phyloP scores from a whole-genome alignment of 2,329 filamentous ascomycete species.

The Colletotrichum orchidophilum region DNA sequence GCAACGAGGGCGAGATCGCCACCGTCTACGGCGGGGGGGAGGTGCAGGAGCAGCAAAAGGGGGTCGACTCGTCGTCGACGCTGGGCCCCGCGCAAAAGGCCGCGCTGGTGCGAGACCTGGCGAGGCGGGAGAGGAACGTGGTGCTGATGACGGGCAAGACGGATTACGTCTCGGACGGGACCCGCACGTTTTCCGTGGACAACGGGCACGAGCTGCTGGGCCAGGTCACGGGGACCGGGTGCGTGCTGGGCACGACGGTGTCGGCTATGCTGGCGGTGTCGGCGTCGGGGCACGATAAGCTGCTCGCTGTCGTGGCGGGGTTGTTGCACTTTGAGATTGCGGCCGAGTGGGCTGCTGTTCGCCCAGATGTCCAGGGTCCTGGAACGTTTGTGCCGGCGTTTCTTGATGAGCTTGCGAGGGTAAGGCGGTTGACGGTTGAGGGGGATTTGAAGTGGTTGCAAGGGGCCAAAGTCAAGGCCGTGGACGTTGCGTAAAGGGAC shows the following conservation, averaged over 20 bases:
- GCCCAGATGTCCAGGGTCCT: slow-evolving; percentile 75
- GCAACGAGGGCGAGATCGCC: slow-evolving; percentile 89
- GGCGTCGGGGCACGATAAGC: slow-evolving; percentile 65
- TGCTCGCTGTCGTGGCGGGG: slow-evolving; percentile 78
- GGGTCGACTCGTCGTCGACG: slow-evolving; percentile 79
- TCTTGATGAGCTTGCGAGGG: slow-evolving; percentile 72
- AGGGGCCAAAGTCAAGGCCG: slow-evolving; percentile 57
- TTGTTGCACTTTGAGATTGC: slow-evolving; percentile 80
- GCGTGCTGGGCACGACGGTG: slow-evolving; percentile 83
- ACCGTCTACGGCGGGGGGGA: slow-evolving; percentile 69
- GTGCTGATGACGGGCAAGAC: slow-evolving; percentile 84
- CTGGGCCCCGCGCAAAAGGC: slow-evolving; percentile 60
- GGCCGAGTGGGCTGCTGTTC: slow-evolving; percentile 74
- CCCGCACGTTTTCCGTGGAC: slow-evolving; percentile 70
- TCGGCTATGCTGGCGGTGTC: slow-evolving; percentile 77
- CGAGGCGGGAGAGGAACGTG: slow-evolving; percentile 73
- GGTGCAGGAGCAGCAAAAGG: slow-evolving; percentile 73
- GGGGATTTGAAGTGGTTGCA: slow-evolving; percentile 62
- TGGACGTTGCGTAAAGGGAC: slow-evolving; percentile 39
- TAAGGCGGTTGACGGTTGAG: slow-evolving; percentile 58
- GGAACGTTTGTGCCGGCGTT: slow-evolving; percentile 89
- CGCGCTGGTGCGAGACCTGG: slow-evolving; percentile 71
- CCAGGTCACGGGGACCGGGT: slow-evolving; percentile 82
- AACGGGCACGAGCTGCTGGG: slow-evolving; percentile 82
- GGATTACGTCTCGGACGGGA: slow-evolving; percentile 82